Conservation (phyloP, 306 rosid species). For the Cucurbita ficifolia region DNA sequence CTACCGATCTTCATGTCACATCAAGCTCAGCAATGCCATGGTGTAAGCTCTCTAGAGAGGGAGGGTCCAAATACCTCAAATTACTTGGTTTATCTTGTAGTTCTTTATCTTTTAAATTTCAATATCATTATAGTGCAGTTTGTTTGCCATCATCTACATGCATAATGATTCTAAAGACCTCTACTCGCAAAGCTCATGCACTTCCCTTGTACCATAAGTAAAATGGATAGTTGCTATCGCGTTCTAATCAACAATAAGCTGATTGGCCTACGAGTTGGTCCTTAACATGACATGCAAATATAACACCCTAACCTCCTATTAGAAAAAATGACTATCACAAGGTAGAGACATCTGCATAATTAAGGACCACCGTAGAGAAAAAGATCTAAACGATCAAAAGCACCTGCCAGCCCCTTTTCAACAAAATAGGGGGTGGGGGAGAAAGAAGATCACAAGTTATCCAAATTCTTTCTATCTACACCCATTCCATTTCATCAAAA, state of each 20-base stretch:
- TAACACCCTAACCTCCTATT: neutral
- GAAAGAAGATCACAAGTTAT: neutral
- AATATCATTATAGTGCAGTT: neutral
- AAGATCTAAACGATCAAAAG: neutral
- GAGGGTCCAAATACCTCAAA: neutral
- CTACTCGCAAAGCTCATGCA: too few species aligned
- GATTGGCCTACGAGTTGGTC: neutral
- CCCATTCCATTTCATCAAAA: neutral
- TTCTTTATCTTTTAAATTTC: neutral
- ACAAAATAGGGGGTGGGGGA: too few species aligned
- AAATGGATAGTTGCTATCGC: too few species aligned
- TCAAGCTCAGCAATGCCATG: conserved; percentile 1
- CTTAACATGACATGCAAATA: neutral
- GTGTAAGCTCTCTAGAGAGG: neutral
- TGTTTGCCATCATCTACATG: too few species aligned
- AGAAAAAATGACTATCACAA: neutral
- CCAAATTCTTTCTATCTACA: neutral
- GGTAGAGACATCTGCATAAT: neutral
- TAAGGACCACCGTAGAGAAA: neutral
- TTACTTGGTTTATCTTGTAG: neutral
- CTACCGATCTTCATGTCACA: neutral
- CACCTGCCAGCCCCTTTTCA: neutral
- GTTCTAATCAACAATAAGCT: neutral
- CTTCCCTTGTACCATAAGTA: too few species aligned
- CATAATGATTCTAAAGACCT: too few species aligned